Evolutionary conservation across 2,329 filamentous ascomycete species (phyloP), one percentile per base, ranked within the genome.

Genomic region (Diaporthe amygdali): DNA sequence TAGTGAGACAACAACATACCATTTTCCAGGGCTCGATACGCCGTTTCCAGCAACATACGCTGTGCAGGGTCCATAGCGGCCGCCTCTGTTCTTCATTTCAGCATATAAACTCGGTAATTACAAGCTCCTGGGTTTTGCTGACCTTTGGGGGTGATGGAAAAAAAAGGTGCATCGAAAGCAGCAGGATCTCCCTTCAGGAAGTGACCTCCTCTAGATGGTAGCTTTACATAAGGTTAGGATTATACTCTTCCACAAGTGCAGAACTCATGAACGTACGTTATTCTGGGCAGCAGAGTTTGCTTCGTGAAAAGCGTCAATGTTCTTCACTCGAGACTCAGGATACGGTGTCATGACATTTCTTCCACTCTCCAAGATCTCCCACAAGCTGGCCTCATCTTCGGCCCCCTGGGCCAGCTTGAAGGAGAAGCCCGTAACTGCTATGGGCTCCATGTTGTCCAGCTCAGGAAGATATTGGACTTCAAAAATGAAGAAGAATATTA

Each of bases 141-240:
- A 52, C 49, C 49, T 15, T 37, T 14, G 2, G 61, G 8, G 1
- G 79, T 75, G 27, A 83, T 78, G 0, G 77, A 78, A 74, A 84
- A 84, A 69, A 84, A 84, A 2, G 79, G 78, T 0, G 81, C 81
- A 73, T 84, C 82, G 61, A 83, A 83, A 2, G 69, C 71, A 1
- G 73, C 78, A 0, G 78, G 74, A 54, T 83, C 79, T 22, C 80
- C 78, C 5, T 74, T 74, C 39, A 82, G 74, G 61, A 82, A 82
- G 69, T 82, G 76, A 0, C 75, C 80, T 30, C 41, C 64, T 37
- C 9, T 20, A 17, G 34, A 27, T 22, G 10, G 9, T 15, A 22
- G 8, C 25, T 22, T 49, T 17, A n/a, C 8, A 49, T 8, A 12
- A 15, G 20, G 46, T 49, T 20, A n/a, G n/a, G n/a, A n/a, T n/a